These are phyloP conservation scores for Mycena haematopus DNA, from an alignment of 768 basidiomycete species.

Conservation along the genomic window DNA sequence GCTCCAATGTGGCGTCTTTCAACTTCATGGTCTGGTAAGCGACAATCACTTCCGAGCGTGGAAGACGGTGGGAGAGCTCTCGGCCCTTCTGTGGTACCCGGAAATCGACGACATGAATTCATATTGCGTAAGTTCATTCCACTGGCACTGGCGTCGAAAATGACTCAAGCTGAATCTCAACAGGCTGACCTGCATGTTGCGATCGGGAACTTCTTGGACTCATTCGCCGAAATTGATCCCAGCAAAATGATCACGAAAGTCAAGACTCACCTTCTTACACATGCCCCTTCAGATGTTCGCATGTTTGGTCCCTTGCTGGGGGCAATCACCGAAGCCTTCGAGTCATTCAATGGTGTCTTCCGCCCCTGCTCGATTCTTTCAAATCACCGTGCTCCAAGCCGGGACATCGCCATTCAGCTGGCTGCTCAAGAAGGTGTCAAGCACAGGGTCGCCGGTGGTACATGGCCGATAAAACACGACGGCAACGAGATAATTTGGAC, in stretches of 20 bases:
- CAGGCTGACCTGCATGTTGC: not conserved
- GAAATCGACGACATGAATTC: slow-evolving; percentile 36
- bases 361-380: slow-evolving; percentile 39
- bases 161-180: not conserved
- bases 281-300: slow-evolving; percentile 37
- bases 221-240: slow-evolving; percentile 40
- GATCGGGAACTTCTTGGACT: slow-evolving; percentile 45
- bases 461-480: slow-evolving; percentile 13
- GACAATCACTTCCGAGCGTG: no score
- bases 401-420: slow-evolving; percentile 36
- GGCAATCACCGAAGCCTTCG: slow-evolving; percentile 42
- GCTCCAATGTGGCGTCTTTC: not conserved
- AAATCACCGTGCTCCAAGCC: slow-evolving; percentile 45
- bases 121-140: no score
- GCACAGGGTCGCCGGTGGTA: slow-evolving; percentile 29
- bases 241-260: slow-evolving; percentile 35
- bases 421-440: slow-evolving; percentile 19
- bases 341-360: slow-evolving; percentile 48
- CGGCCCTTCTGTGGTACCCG: slow-evolving; percentile 37
- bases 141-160: no score
- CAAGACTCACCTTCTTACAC: slow-evolving; percentile 39
- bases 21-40: not conserved
- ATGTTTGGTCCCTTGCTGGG: slow-evolving; percentile 42
- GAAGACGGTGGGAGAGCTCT: no score
- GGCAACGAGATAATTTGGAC: not conserved